phyloP scores from a whole-genome alignment of 1,284 basidiomycete species.

The Cryptococcus sp. region DNA sequence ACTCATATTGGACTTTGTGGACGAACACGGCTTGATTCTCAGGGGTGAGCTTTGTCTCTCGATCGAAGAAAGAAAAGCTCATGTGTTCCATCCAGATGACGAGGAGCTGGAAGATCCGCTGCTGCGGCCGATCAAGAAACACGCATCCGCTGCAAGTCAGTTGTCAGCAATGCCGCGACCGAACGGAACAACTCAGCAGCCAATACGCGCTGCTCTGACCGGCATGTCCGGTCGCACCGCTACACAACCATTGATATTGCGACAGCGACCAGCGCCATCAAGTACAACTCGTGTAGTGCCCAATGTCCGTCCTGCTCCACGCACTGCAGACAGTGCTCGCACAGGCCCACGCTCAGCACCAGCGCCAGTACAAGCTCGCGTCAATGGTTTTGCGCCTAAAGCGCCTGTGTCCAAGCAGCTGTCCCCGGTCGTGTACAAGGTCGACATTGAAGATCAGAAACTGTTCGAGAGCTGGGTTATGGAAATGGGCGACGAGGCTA shows the following conservation, averaged over 20 bases:
- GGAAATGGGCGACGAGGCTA: background rate
- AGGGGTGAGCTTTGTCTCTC: slow-evolving; percentile 16
- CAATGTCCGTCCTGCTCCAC: too few relatives aligned
- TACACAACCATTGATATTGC: background rate
- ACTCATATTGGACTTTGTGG: slow-evolving; percentile 10
- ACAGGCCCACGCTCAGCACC: background rate
- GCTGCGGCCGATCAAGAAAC: slow-evolving; percentile 14
- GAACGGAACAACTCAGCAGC: background rate
- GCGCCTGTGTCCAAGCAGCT: background rate
- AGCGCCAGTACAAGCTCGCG: background rate
- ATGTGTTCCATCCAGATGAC: slow-evolving; percentile 19
- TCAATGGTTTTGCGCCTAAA: background rate
- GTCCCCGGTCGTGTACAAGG: background rate
- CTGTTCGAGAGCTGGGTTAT: background rate
- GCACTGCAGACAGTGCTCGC: background rate
- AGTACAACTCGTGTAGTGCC: too few relatives aligned
- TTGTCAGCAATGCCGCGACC: background rate
- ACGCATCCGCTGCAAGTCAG: background rate
- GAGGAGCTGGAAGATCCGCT: slow-evolving; percentile 36
- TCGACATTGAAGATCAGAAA: background rate
- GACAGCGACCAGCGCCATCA: background rate
- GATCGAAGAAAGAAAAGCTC: background rate
- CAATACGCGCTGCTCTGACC: background rate
- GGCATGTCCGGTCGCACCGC: background rate
- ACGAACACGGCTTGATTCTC: slow-evolving; percentile 5